Percentiles rank a stretch among this genome's conserved stretches.
Conservation (phyloP, 257 asterid genomes). For the Solanum verrucosum region DNA sequence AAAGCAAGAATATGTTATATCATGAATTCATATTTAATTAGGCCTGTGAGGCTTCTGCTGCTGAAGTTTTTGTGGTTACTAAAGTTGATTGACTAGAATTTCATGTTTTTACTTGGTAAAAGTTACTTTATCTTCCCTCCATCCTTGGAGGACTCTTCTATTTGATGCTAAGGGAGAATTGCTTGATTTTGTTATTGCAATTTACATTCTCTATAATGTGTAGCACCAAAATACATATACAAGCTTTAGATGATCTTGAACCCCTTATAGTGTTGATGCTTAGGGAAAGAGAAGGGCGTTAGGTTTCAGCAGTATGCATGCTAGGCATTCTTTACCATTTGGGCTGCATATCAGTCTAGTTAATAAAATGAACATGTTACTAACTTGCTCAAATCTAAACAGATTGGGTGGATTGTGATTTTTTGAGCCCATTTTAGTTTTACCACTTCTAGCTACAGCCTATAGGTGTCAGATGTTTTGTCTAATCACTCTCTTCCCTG, state of each 20-base stretch:
- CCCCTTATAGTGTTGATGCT: too few species aligned
- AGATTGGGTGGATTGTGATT: too few species aligned
- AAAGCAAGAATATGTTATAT: not conserved
- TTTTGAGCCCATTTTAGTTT: too few species aligned
- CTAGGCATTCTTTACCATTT: not conserved
- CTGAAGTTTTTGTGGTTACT: not conserved
- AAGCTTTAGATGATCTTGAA: too few species aligned
- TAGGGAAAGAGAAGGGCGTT: not conserved
- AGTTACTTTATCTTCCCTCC: not conserved
- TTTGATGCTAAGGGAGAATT: not conserved
- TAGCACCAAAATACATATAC: too few species aligned
- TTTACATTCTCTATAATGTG: not conserved
- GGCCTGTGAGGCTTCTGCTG: not conserved
- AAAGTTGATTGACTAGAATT: not conserved
- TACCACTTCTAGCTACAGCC: too few species aligned
- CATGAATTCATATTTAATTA: not conserved
- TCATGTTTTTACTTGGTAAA: not conserved
- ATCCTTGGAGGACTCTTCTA: not conserved
- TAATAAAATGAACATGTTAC: too few species aligned
- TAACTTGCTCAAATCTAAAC: too few species aligned
- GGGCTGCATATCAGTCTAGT: not conserved
- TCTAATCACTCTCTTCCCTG: too few species aligned
- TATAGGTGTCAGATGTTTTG: too few species aligned
- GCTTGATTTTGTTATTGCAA: not conserved
- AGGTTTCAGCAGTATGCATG: not conserved